phyloP scores from a whole-genome alignment of 495 filamentous ascomycete genomes.

The Aeminium ludgeri region DNA sequence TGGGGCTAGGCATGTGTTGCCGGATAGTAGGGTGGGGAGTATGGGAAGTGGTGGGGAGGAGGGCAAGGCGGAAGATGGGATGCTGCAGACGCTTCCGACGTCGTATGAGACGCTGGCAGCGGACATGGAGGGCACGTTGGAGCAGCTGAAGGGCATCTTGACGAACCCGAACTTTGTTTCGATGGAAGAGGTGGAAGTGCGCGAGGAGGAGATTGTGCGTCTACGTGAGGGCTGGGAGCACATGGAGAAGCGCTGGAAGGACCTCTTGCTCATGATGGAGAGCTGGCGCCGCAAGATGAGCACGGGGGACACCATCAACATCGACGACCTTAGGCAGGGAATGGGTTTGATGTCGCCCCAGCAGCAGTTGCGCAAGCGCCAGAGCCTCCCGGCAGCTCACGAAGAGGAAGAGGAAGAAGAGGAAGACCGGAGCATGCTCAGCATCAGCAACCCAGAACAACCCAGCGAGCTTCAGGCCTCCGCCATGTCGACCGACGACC shows the following conservation, averaged over 20 bases:
- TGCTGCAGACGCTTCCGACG: slow-evolving; percentile 31
- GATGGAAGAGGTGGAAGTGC: slow-evolving; percentile 78
- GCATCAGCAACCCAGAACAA: slow-evolving; percentile 1
- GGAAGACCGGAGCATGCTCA: slow-evolving; percentile 20
- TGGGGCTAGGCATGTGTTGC: slow-evolving; percentile 21
- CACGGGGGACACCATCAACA: slow-evolving; percentile 61
- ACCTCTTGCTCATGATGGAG: slow-evolving; percentile 79
- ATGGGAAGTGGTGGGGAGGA: slow-evolving; percentile 22
- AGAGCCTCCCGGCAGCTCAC: not conserved
- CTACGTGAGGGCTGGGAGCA: slow-evolving; percentile 74
- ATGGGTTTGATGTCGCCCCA: slow-evolving; percentile 26
- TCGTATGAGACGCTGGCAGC: slow-evolving; percentile 55
- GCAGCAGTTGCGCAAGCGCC: not conserved
- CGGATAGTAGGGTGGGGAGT: slow-evolving; percentile 10
- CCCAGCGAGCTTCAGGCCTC: too few relatives aligned
- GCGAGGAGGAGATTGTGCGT: slow-evolving; percentile 75
- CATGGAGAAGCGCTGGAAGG: slow-evolving; percentile 80
- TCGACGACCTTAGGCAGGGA: slow-evolving; percentile 67
- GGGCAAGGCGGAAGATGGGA: slow-evolving; percentile 23
- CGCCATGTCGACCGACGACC: not conserved
- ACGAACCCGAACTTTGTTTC: slow-evolving; percentile 94
- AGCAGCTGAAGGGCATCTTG: slow-evolving; percentile 62
- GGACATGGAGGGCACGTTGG: slow-evolving; percentile 57
- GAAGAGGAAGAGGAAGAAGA: slow-evolving; percentile 9
- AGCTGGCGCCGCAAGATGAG: slow-evolving; percentile 78